These are phyloP conservation scores for Fraxinus pennsylvanica DNA, from an alignment of 257 asterid species.

Conservation along the genomic window DNA sequence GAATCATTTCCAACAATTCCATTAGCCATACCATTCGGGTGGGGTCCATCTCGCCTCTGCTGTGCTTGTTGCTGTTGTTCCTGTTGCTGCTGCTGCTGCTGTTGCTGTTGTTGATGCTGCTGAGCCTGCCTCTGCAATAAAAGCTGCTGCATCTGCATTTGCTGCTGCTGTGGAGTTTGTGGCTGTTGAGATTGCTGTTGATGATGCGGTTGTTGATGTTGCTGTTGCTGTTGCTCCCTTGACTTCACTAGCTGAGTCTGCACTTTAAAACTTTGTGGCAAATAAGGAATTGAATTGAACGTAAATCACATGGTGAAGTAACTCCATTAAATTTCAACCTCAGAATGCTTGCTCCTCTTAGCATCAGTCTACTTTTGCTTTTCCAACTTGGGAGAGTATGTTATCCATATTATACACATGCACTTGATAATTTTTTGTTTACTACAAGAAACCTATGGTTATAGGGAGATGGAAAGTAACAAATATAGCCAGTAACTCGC, in stretches of 20 bases:
- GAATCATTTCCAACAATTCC: constrained; percentile 83
- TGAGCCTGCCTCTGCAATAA: constrained; percentile 79
- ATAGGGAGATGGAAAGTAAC: not conserved
- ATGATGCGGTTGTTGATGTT: constrained; percentile 43
- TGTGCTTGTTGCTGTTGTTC: constrained; percentile 66
- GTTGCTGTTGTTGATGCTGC: constrained; percentile 72
- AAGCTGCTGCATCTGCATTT: constrained; percentile 75
- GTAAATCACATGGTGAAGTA: not conserved
- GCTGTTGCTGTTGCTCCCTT: constrained; percentile 79
- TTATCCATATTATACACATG: not conserved
- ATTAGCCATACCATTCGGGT: constrained; percentile 70
- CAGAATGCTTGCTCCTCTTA: not conserved
- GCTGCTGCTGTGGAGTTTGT: constrained; percentile 53
- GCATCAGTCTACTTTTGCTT: not conserved
- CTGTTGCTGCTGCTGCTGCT: constrained; percentile 56
- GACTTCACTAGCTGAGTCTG: constrained; percentile 93
- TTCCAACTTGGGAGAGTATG: not conserved
- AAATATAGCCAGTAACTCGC: not conserved
- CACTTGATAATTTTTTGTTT: not conserved
- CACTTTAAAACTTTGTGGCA: not conserved
- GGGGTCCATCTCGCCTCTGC: constrained; percentile 78
- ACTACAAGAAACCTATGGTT: not conserved
- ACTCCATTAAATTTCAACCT: not conserved
- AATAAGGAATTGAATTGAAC: not conserved
- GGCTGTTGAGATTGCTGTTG: constrained; percentile 56